phyloP scores from a whole-genome alignment of 1,284 basidiomycete species.

The Trametes polyzona region DNA sequence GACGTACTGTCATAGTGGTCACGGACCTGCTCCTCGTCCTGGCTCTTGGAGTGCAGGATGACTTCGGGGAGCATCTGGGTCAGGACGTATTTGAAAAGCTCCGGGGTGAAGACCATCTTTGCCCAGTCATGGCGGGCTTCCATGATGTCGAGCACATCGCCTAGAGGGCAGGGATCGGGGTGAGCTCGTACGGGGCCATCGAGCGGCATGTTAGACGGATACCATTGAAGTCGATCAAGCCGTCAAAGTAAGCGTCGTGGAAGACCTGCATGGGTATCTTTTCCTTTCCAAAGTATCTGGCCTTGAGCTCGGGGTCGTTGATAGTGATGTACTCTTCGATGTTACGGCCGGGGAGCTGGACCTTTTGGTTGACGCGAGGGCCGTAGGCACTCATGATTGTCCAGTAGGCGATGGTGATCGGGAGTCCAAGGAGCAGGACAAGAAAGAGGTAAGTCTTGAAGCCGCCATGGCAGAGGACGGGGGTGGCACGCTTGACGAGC shows the following conservation, averaged over 20 bases:
- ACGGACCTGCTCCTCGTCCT: constrained; percentile 96
- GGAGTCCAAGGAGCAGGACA: constrained; percentile 74
- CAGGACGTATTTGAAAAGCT: constrained; percentile 95
- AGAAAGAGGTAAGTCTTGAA: constrained; percentile 87
- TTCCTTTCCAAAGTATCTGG: constrained; percentile 77
- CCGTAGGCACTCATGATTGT: constrained; percentile 85
- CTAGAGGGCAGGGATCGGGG: constrained; percentile 41
- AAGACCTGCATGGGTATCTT: constrained; percentile 99
- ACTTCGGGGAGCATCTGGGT: constrained; percentile 91
- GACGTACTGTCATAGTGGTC: constrained; percentile 92
- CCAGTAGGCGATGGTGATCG: constrained; percentile 91
- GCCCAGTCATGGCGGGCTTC: constrained; percentile 98
- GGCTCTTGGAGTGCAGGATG: constrained; percentile 85
- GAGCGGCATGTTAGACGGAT: too few species aligned
- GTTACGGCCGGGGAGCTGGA: constrained; percentile 83
- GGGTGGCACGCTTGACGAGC: constrained; percentile 78
- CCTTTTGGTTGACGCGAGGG: constrained; percentile 84
- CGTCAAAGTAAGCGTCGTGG: constrained; percentile 97
- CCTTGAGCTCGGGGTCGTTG: constrained; percentile 82
- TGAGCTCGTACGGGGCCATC: neutral
- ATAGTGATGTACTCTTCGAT: constrained; percentile 92
- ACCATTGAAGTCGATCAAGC: constrained; percentile 97
- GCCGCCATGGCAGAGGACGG: constrained; percentile 78
- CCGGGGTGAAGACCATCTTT: constrained; percentile 83
- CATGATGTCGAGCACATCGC: constrained; percentile 91